These are phyloP conservation scores for Hippophae gyantsensis DNA, from an alignment of 306 rosid genomes.

Conservation along the genomic window DNA sequence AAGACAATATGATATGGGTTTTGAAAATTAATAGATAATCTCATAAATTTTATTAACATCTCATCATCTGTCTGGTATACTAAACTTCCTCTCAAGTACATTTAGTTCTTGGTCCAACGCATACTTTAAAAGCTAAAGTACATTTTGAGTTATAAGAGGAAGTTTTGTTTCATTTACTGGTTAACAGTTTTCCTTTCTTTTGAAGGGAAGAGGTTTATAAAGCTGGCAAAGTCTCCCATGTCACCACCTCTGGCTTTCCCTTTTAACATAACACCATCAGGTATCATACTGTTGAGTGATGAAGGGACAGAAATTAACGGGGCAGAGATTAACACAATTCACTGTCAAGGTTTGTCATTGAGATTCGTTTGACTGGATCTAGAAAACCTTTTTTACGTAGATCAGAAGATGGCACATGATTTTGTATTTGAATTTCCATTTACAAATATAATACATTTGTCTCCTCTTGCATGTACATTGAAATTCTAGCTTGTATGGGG, in stretches of 20 bases:
- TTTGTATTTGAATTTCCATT: too few species aligned
- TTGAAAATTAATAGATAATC: too few species aligned
- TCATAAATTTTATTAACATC: too few species aligned
- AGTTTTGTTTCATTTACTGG: neutral
- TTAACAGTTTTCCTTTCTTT: slow-evolving; percentile 20
- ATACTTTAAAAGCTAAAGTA: neutral
- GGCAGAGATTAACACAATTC: slow-evolving; percentile 58
- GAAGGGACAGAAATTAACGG: slow-evolving; percentile 59
- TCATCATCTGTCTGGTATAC: too few species aligned
- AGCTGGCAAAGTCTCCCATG: slow-evolving; percentile 77
- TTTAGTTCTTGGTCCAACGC: too few species aligned
- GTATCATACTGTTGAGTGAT: slow-evolving; percentile 53
- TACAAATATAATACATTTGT: neutral
- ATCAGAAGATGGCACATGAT: neutral
- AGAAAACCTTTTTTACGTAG: slow-evolving; percentile 1
- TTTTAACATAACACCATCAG: slow-evolving; percentile 56
- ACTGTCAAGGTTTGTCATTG: slow-evolving; percentile 63
- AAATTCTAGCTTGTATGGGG: neutral
- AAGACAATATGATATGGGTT: too few species aligned
- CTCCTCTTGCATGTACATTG: neutral
- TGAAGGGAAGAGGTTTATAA: slow-evolving; percentile 68
- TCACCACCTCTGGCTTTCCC: slow-evolving; percentile 80
- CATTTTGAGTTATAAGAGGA: neutral
- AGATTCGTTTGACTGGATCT: slow-evolving; percentile 14
- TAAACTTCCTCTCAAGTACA: too few species aligned